Percentiles rank a stretch among this genome's conserved stretches.
Evolutionary conservation across 768 basidiomycete genomes (phyloP).

Genomic region (Kwoniella botswanensis): DNA sequence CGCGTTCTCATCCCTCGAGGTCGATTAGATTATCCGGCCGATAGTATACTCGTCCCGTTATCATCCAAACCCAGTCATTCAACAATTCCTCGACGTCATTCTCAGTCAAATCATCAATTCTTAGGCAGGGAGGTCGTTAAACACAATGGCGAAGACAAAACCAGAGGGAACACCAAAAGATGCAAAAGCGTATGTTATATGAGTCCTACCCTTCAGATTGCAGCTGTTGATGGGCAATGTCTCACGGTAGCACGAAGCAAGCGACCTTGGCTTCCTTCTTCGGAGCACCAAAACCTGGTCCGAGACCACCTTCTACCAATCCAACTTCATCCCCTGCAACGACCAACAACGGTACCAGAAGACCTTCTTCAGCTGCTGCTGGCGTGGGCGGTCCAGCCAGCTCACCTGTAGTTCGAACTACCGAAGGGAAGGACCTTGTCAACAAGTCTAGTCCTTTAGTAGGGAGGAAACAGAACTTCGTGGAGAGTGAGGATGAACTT

Average conservation of each 20-base stretch:
- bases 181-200: slow-evolving; percentile 33
- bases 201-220: no score
- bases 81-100: neutral
- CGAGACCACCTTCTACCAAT: slow-evolving; percentile 31
- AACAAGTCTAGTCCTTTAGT: slow-evolving; percentile 17
- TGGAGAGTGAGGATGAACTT: slow-evolving; percentile 38
- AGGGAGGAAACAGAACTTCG: slow-evolving; percentile 2
- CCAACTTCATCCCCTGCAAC: slow-evolving; percentile 35
- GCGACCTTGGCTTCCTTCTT: slow-evolving; percentile 58
- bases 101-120: no score
- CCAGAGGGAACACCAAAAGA: slow-evolving; percentile 32
- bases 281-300: slow-evolving; percentile 45
- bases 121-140: no score
- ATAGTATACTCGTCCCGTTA: neutral
- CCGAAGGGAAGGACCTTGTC: slow-evolving; percentile 4
- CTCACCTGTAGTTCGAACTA: slow-evolving; percentile 22
- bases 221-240: neutral
- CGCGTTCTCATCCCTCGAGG: neutral
- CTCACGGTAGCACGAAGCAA: slow-evolving; percentile 43
- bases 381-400: slow-evolving; percentile 32
- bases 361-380: slow-evolving; percentile 30
- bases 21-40: slow-evolving; percentile 13
- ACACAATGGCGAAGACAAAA: slow-evolving; percentile 31
- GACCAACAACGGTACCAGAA: slow-evolving; percentile 22
- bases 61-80: neutral